Evolutionary conservation across 2,329 filamentous ascomycete species (phyloP).

Genomic region (Aspergillus amoenus): DNA sequence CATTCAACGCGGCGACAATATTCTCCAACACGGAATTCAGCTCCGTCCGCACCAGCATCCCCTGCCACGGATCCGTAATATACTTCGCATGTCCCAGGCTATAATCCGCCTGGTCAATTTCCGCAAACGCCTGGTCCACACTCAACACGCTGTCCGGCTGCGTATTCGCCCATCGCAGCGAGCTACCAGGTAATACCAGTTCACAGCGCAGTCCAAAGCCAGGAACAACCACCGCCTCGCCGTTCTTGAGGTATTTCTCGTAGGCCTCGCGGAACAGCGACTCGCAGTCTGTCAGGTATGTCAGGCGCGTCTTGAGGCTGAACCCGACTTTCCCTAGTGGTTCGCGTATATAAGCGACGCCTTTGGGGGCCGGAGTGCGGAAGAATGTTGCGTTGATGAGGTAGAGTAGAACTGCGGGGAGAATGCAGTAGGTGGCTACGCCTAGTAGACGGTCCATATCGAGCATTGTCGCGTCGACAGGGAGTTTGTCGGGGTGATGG

Average conservation of each 20-base stretch:
- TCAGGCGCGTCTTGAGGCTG: conserved; percentile 1
- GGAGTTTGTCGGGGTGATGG: too few species aligned
- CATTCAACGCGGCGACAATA: conserved; percentile 17
- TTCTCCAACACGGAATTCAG: conserved; percentile 22
- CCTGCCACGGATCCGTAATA: conserved; percentile 36
- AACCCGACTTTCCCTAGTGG: conserved; percentile 1
- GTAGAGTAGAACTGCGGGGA: neutral
- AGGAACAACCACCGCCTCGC: conserved; percentile 44
- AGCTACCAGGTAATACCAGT: conserved; percentile 43
- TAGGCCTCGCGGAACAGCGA: conserved; percentile 6
- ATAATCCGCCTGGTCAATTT: conserved; percentile 29
- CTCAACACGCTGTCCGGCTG: conserved; percentile 43
- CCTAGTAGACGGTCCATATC: neutral
- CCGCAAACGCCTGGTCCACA: conserved; percentile 36
- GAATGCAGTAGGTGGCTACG: neutral
- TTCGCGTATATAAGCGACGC: conserved; percentile 1
- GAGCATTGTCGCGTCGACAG: neutral
- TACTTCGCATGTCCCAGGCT: conserved; percentile 39
- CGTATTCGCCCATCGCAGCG: conserved; percentile 41
- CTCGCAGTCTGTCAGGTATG: conserved; percentile 2
- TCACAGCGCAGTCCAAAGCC: conserved; percentile 42
- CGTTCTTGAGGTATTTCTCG: conserved; percentile 43
- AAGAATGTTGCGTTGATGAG: conserved; percentile 2
- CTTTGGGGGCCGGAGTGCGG: neutral
- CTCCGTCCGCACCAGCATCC: conserved; percentile 18